Evolutionary conservation across 2,329 filamentous ascomycete genomes (phyloP), one percentile per base, ranked within the genome.

Genomic region (Ophiocordyceps camponoti-leonardi): DNA sequence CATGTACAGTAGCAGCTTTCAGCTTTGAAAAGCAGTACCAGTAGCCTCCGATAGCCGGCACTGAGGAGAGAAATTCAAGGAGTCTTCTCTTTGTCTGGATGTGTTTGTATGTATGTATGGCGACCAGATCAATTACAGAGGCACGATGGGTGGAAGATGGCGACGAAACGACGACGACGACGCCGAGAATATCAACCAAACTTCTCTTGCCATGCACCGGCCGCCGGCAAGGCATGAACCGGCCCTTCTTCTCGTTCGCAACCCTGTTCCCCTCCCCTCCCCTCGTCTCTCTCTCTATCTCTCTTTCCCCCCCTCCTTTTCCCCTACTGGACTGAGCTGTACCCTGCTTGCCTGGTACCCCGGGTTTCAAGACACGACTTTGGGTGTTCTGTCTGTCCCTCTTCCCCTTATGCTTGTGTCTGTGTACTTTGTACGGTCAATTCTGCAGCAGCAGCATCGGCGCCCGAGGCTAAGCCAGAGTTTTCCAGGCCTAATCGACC

Each of bases 321-420:
- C 33, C 33, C 14, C 33, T n/a, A 4, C 11, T 23, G n/a, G 23
- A 43, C 41, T 31, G 28, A 18, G 41, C 35, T 37, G 35, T 37
- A 37, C 40, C 40, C 40, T 41, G 40, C 16, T 13, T 41, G 19
- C 40, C 11, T 26, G 40, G 42, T 40, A 41, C 42, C 37, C 35
- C 30, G 26, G 33, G 42, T 44, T 41, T 43, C 45, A 46, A 44
- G 45, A 43, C 42, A 46, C 41, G 43, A 41, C 22, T 26, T 31
- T 41, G 37, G 45, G 31, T 31, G 10, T 18, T 31, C n/a, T 22
- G 26, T 28, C 35, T 40, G 18, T n/a, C 42, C 18, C n/a, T 30
- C 11, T n/a, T 11, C 23, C 22, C 44, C 30, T 23, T n/a, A 28
- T 28, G 40, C 37, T n/a, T n/a, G n/a, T n/a, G 11, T 8, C 3